Evolutionary conservation across 2,329 filamentous ascomycete genomes (phyloP), one percentile per base, ranked within the genome.

Genomic region (Pseudofabraea citricarpa): DNA sequence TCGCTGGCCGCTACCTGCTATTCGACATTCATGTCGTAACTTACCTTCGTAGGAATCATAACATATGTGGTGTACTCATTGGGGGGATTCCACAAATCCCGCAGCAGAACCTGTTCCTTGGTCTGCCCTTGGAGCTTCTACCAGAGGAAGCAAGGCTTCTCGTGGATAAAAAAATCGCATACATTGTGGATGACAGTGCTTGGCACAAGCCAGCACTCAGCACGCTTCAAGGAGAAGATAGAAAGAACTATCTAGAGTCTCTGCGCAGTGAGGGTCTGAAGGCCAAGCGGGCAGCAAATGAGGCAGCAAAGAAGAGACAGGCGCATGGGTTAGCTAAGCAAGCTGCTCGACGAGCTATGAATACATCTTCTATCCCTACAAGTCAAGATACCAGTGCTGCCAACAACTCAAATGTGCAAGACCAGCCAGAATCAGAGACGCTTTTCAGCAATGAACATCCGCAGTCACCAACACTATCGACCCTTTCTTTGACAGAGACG

Each of bases 41-140:
- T 56, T 77, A 84, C 62, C 73, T 95, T 50, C 86, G 93, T 53
- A 81, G 87, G 49, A 73, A 81, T 56, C 79, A 95, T 69, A 83
- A 88, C 62, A 89, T 95, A 56, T 90, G 86, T 59, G 90, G 90
- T 50, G 85, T 93, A 23, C 74, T 95, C 43, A 83, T 87, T 47
- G 93, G 93, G 45, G 90, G 87, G 6, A 81, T 95, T 22, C 91
- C 93, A 2, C 90, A 97, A 66, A 84, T 89, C 45, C 90, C 90
- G 5, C 91, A 94, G 56, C 93, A 98, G 67, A 97, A 95, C 67
- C 78, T 95, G 45, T 97, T 97, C 62, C 77, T 91, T 46, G 88
- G 90, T 36, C 69, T 97, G 39, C 93, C 93, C 3, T 69, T 97
- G 20, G 86, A 96, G 70, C 73, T 98, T 35, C 87, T 93, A 71